These are phyloP conservation scores for Stemphylium beticola DNA, from an alignment of 2,329 filamentous ascomycete species.

Conservation along the genomic window DNA sequence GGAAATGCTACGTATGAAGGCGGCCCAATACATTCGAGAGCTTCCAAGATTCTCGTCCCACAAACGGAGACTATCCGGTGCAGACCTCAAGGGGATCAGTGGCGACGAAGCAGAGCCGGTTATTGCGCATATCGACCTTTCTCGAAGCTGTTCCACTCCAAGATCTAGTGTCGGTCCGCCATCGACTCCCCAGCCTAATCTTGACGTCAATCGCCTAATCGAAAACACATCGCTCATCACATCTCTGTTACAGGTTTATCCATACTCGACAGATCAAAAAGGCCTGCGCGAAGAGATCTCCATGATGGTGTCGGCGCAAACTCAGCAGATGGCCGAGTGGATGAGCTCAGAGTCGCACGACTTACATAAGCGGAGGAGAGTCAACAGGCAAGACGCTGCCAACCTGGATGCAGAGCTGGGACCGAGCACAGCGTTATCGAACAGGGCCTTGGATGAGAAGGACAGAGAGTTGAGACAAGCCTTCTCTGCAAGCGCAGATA, in stretches of 20 bases:
- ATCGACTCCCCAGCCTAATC: neutral
- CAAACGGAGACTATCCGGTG: slow-evolving; percentile 14
- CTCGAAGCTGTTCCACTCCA: neutral
- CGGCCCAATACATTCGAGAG: slow-evolving; percentile 20
- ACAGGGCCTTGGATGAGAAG: neutral
- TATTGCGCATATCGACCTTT: neutral
- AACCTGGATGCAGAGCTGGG: neutral
- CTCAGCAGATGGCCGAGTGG: slow-evolving; percentile 25
- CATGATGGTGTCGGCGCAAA: slow-evolving; percentile 21
- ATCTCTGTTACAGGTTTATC: slow-evolving; percentile 25
- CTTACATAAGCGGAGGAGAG: slow-evolving; percentile 1
- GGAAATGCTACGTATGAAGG: slow-evolving; percentile 22
- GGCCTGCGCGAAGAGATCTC: slow-evolving; percentile 28
- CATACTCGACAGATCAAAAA: slow-evolving; percentile 14
- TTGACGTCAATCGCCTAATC: slow-evolving; percentile 13
- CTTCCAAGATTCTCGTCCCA: slow-evolving; percentile 11
- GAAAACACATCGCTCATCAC: slow-evolving; percentile 25
- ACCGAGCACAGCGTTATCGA: neutral
- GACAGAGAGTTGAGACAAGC: slow-evolving; percentile 21
- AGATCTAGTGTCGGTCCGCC: neutral
- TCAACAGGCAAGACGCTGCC: neutral
- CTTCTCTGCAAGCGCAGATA: slow-evolving; percentile 20
- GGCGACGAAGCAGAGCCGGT: slow-evolving; percentile 5
- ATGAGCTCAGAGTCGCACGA: slow-evolving; percentile 8
- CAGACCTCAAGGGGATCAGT: slow-evolving; percentile 12